Conservation (phyloP, 345 rosid genomes). For the Dimocarpus longan region DNA sequence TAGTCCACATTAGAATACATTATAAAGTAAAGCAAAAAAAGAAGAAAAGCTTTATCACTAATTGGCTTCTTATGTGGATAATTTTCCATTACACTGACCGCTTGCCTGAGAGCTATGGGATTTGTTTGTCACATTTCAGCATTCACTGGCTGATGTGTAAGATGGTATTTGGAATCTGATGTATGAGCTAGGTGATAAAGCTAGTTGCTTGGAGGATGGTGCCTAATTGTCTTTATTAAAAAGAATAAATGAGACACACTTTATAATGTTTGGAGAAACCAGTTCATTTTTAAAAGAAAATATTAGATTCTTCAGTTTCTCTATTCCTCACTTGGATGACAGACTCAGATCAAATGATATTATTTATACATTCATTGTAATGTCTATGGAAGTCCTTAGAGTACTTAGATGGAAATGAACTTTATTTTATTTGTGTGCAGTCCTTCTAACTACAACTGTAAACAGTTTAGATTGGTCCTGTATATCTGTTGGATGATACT, state of each 20-base stretch:
- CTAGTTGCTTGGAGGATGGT: neutral
- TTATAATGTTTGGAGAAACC: neutral
- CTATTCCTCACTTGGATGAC: neutral
- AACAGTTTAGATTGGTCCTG: neutral
- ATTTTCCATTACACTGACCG: no score
- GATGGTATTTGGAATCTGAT: neutral
- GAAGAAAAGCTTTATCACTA: neutral
- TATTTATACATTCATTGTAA: neutral
- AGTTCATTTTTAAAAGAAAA: no score
- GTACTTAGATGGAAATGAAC: neutral
- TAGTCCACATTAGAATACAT: no score
- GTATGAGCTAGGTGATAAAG: neutral
- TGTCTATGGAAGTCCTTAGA: neutral
- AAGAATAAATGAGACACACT: neutral
- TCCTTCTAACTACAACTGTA: neutral
- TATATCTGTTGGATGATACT: neutral
- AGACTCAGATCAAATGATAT: neutral
- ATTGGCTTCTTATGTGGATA: no score
- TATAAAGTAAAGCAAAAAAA: neutral
- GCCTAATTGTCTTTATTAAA: neutral
- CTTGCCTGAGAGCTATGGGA: neutral
- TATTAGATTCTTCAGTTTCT: neutral
- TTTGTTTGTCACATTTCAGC: neutral
- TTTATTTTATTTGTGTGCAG: no score
- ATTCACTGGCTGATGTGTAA: neutral